These are phyloP conservation scores for Lachnellula subtilissima DNA, from an alignment of 2,329 filamentous ascomycete species.

Conservation along the genomic window DNA sequence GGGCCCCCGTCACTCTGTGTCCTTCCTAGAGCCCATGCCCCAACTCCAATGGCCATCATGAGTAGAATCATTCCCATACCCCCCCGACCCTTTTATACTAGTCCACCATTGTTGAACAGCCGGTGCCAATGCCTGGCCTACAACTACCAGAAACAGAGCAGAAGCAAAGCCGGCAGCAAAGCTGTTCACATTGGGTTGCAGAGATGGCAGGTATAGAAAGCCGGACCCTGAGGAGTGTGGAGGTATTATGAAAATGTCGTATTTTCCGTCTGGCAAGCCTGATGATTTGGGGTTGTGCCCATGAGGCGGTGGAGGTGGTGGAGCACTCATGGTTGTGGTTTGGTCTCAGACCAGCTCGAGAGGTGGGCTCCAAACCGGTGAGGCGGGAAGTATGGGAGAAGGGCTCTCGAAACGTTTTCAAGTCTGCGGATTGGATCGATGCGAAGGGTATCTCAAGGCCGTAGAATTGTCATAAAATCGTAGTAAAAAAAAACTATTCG, in stretches of 20 bases:
- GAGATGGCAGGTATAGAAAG: slow-evolving; percentile 89
- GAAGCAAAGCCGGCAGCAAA: slow-evolving; percentile 82
- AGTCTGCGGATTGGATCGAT: not conserved
- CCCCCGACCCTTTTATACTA: slow-evolving; percentile 62
- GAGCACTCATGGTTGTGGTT: slow-evolving; percentile 37
- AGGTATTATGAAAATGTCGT: slow-evolving; percentile 96
- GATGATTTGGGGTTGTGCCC: slow-evolving; percentile 68
- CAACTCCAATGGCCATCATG: slow-evolving; percentile 67
- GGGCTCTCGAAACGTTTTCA: not conserved
- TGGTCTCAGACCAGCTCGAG: slow-evolving; percentile 8
- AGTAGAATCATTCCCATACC: slow-evolving; percentile 70
- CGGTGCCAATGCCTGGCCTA: slow-evolving; percentile 71
- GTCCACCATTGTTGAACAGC: slow-evolving; percentile 69
- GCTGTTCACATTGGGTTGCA: slow-evolving; percentile 81
- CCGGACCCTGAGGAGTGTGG: slow-evolving; percentile 84
- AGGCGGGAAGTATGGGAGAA: not conserved
- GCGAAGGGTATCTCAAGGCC: slow-evolving; percentile 18
- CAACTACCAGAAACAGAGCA: slow-evolving; percentile 64
- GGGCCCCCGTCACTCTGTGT: slow-evolving; percentile 49
- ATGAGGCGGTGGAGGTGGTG: slow-evolving; percentile 79
- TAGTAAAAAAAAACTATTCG: slow-evolving; percentile 14
- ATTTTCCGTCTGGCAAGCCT: slow-evolving; percentile 80
- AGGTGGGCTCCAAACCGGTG: not conserved
- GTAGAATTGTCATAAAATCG: slow-evolving; percentile 23
- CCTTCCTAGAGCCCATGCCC: slow-evolving; percentile 72